Conservation (phyloP, 2,329 filamentous ascomycete species). For the Amphichorda felina region DNA sequence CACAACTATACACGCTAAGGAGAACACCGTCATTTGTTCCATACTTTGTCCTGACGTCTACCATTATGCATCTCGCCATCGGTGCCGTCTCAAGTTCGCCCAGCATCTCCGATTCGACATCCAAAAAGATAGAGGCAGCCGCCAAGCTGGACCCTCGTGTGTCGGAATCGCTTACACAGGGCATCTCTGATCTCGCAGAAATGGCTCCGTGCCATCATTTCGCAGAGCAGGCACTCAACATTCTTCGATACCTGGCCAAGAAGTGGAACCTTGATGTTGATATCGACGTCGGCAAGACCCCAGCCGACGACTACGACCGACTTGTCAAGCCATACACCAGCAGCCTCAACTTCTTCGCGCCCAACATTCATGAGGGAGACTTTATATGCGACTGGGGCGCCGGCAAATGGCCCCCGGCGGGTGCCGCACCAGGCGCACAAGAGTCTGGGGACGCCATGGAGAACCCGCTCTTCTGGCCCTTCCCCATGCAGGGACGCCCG, state of each 20-base stretch:
- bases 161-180: conserved; percentile 34
- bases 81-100: conserved; percentile 20
- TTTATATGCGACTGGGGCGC: conserved; percentile 34
- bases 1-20: conserved; percentile 45
- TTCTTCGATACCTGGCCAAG: conserved; percentile 42
- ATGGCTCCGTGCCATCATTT: conserved; percentile 52
- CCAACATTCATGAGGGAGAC: conserved; percentile 34
- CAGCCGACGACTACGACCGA: conserved; percentile 23
- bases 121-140: conserved; percentile 18
- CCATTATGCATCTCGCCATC: conserved; percentile 49
- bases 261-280: conserved; percentile 47
- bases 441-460: conserved; percentile 25
- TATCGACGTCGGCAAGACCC: conserved; percentile 19
- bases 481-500: conserved; percentile 46
- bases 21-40: conserved; percentile 49
- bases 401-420: conserved; percentile 4
- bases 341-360: conserved; percentile 46
- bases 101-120: conserved; percentile 7
- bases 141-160: conserved; percentile 25
- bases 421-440: conserved; percentile 7
- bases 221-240: conserved; percentile 47
- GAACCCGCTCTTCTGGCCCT: conserved; percentile 49
- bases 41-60: conserved; percentile 48
- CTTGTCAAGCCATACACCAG: conserved; percentile 33
- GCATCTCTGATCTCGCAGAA: conserved; percentile 44